phyloP scores from a whole-genome alignment of 805 yeast genomes.

The Lachancea sp. region DNA sequence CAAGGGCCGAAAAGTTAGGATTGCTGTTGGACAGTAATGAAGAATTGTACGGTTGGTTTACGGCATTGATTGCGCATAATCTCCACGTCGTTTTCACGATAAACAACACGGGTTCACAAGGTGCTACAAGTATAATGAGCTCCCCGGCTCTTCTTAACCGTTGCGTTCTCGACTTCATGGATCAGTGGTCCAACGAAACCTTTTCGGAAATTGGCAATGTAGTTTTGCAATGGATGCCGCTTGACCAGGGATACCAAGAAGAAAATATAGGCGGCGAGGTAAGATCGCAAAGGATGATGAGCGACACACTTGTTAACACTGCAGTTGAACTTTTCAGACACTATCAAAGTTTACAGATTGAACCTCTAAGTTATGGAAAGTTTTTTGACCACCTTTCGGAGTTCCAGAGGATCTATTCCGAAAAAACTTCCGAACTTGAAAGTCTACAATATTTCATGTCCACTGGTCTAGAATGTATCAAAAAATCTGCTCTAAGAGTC shows the following conservation, averaged over 20 bases:
- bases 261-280: conserved; percentile 24
- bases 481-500: conserved; percentile 72
- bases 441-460: conserved; percentile 65
- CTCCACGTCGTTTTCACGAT: conserved; percentile 80
- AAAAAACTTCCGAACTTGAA: conserved; percentile 46
- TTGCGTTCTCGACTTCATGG: conserved; percentile 86
- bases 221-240: conserved; percentile 41
- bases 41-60: conserved; percentile 73
- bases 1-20: conserved; percentile 55
- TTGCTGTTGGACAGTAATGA: conserved; percentile 56
- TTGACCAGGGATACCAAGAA: conserved; percentile 34
- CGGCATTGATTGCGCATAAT: conserved; percentile 55
- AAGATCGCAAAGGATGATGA: background rate
- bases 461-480: conserved; percentile 65
- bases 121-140: conserved; percentile 45
- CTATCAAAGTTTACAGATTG: background rate
- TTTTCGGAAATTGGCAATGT: conserved; percentile 44
- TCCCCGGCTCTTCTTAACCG: conserved; percentile 89
- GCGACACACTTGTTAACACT: conserved; percentile 37
- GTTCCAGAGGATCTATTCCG: conserved; percentile 39
- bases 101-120: conserved; percentile 40
- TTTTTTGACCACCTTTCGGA: conserved; percentile 45
- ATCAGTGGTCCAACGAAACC: conserved; percentile 61
- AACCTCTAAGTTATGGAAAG: conserved; percentile 42
- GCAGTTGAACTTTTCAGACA: conserved; percentile 42